phyloP scores from a whole-genome alignment of 768 basidiomycete genomes.

The Termitomyces sp. region DNA sequence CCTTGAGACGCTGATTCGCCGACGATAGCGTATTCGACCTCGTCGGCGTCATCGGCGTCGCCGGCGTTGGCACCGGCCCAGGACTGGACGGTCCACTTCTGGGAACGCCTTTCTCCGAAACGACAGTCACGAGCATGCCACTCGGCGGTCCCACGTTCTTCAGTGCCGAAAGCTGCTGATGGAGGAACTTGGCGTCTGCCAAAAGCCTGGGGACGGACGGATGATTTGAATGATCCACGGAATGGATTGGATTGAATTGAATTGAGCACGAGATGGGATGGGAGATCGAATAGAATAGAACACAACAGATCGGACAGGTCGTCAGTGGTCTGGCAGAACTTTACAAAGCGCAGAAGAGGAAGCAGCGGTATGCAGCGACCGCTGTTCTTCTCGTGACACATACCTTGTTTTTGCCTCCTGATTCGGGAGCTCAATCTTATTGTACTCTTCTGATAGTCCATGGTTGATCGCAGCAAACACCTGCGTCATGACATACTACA shows the following conservation, averaged over 20 bases:
- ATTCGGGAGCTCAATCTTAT: constrained; percentile 73
- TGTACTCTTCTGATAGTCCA: constrained; percentile 82
- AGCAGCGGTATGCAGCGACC: too few species aligned
- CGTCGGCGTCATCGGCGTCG: constrained; percentile 26
- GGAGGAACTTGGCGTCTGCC: constrained; percentile 71
- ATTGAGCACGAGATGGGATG: neutral
- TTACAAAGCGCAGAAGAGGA: neutral
- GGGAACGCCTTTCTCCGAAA: constrained; percentile 68
- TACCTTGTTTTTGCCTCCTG: constrained; percentile 85
- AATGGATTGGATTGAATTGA: neutral
- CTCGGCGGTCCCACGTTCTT: constrained; percentile 70
- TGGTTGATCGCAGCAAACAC: constrained; percentile 93
- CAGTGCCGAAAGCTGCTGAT: constrained; percentile 67
- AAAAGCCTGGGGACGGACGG: constrained; percentile 49
- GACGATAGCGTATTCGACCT: constrained; percentile 21
- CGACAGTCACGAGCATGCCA: constrained; percentile 79
- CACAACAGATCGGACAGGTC: neutral
- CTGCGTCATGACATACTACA: constrained; percentile 87
- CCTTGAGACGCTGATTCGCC: constrained; percentile 44
- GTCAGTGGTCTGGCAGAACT: constrained; percentile 3
- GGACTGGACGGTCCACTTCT: constrained; percentile 21
- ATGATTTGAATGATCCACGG: neutral
- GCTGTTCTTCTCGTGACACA: constrained; percentile 17
- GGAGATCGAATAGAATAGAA: neutral
- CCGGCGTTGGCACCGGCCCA: constrained; percentile 2